phyloP scores from a whole-genome alignment of 148 eudicot genomes.

The Cornus florida region DNA sequence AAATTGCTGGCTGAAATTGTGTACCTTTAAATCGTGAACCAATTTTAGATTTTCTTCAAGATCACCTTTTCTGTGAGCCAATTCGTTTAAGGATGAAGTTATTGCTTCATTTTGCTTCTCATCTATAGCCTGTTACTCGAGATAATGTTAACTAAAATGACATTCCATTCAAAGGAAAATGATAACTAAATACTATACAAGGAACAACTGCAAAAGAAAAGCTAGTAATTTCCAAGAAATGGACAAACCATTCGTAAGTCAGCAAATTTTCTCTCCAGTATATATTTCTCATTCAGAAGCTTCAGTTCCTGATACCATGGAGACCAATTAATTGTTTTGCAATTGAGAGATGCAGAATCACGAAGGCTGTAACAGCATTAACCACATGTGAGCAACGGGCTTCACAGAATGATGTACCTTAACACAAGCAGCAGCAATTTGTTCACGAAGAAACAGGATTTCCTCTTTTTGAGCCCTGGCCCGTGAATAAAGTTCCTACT shows the following conservation, averaged over 20 bases:
- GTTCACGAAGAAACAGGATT: slow-evolving; percentile 50
- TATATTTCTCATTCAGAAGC: slow-evolving; percentile 75
- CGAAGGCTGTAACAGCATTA: neutral
- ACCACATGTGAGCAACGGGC: slow-evolving; percentile 6
- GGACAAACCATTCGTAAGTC: slow-evolving; percentile 79
- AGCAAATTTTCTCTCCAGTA: slow-evolving; percentile 68
- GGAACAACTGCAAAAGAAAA: slow-evolving; percentile 15
- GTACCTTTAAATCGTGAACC: slow-evolving; percentile 72
- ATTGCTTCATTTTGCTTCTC: slow-evolving; percentile 76
- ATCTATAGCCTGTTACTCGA: slow-evolving; percentile 66
- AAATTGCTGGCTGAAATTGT: neutral
- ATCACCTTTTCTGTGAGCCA: slow-evolving; percentile 69
- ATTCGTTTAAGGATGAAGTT: slow-evolving; percentile 60
- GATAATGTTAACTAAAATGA: slow-evolving; percentile 9
- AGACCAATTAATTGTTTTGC: slow-evolving; percentile 9
- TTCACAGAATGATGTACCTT: slow-evolving; percentile 40
- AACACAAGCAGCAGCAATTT: slow-evolving; percentile 67
- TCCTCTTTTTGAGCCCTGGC: slow-evolving; percentile 62
- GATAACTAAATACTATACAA: slow-evolving; percentile 1
- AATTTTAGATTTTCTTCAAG: slow-evolving; percentile 72
- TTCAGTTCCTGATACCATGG: slow-evolving; percentile 67
- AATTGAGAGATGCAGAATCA: slow-evolving; percentile 15
- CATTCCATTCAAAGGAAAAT: neutral
- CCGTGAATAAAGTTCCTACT: slow-evolving; percentile 62
- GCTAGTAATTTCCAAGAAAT: slow-evolving; percentile 13